Conservation (phyloP, 306 rosid species). For the Medicago ruthenica region DNA sequence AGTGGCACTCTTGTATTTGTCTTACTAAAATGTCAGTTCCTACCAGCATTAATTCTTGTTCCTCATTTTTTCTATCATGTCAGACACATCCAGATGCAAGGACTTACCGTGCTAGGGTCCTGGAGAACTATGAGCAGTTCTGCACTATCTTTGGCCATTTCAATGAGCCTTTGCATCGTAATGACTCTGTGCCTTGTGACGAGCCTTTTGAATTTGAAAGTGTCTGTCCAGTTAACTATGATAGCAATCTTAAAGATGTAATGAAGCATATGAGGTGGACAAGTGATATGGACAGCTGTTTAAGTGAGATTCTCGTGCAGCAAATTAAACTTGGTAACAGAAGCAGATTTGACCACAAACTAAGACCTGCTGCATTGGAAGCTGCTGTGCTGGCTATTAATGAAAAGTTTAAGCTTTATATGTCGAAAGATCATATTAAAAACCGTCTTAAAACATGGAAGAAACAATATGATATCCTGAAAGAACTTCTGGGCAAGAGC, state of each 20-base stretch:
- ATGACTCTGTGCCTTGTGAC: slow-evolving; percentile 39
- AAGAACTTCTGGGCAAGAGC: slow-evolving; percentile 47
- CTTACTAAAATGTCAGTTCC: slow-evolving; percentile 6
- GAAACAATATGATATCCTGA: slow-evolving; percentile 51
- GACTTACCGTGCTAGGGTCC: slow-evolving; percentile 48
- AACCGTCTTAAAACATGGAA: slow-evolving; percentile 63
- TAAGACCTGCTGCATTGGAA: slow-evolving; percentile 56
- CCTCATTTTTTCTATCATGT: slow-evolving; percentile 33
- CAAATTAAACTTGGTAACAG: slow-evolving; percentile 58
- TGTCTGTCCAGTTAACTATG: slow-evolving; percentile 45
- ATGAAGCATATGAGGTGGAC: slow-evolving; percentile 58
- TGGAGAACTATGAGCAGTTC: slow-evolving; percentile 58
- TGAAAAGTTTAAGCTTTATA: slow-evolving; percentile 51
- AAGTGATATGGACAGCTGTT: slow-evolving; percentile 61
- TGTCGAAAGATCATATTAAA: slow-evolving; percentile 56
- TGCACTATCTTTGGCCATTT: slow-evolving; percentile 54
- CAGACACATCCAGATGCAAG: slow-evolving; percentile 63
- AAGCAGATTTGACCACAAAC: slow-evolving; percentile 50
- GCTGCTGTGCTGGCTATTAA: slow-evolving; percentile 56
- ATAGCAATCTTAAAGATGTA: slow-evolving; percentile 45
- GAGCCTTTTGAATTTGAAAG: slow-evolving; percentile 48
- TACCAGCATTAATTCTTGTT: slow-evolving; percentile 12
- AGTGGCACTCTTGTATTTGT: not conserved
- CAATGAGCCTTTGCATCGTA: slow-evolving; percentile 39
- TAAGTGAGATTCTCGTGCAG: slow-evolving; percentile 53